Conservation (phyloP, 805 yeast genomes). For the Metahyphopichia silvanorum region DNA sequence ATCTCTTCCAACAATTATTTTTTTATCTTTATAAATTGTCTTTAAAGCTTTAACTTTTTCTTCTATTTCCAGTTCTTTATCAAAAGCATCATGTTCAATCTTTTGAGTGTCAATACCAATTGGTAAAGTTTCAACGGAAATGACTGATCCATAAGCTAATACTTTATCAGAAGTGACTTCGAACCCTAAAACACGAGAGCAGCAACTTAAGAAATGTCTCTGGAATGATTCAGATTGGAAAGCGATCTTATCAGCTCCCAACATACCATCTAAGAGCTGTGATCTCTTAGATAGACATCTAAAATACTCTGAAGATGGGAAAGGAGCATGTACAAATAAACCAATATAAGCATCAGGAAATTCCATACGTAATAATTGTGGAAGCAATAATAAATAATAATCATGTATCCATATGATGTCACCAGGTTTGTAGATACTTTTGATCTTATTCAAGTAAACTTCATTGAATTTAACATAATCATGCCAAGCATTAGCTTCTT, state of each 20-base stretch:
- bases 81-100: conserved; percentile 62
- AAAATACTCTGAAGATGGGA: conserved; percentile 92
- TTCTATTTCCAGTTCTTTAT: conserved; percentile 41
- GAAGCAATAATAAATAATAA: conserved; percentile 76
- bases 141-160: conserved; percentile 71
- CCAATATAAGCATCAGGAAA: conserved; percentile 74
- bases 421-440: conserved; percentile 75
- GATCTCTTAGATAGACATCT: conserved; percentile 82
- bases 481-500: conserved; percentile 73
- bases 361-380: conserved; percentile 77
- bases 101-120: conserved; percentile 82
- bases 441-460: conserved; percentile 78
- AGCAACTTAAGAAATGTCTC: conserved; percentile 87
- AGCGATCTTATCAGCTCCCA: conserved; percentile 83
- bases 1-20: conserved; percentile 91
- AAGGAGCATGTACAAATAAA: conserved; percentile 83
- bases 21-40: conserved; percentile 59
- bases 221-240: conserved; percentile 86
- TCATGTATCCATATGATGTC: conserved; percentile 93
- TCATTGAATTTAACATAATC: conserved; percentile 90
- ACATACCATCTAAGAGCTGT: conserved; percentile 82
- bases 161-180: conserved; percentile 60
- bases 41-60: conserved; percentile 64
- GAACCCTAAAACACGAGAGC: conserved; percentile 83
- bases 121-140: conserved; percentile 74